Evolutionary conservation across 805 yeast genomes (phyloP), one percentile per base, ranked within the genome.

Genomic region (Metschnikowia lochheadii): DNA sequence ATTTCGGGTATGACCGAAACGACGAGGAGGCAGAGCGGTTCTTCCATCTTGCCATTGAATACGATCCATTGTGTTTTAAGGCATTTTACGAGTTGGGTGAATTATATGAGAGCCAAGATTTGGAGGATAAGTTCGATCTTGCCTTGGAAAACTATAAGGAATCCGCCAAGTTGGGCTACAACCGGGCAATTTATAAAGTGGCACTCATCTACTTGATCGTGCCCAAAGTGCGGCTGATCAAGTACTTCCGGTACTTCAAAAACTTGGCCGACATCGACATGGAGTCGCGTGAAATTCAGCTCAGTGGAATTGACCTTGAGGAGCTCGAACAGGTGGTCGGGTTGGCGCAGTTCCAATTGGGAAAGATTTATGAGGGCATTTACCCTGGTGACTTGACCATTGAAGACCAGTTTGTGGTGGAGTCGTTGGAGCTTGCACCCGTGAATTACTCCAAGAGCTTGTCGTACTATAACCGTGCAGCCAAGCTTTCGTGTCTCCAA

Each of bases 371-470:
- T 55, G 78, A 74, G 59, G 78, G 78, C 1, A 65, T 71, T 11
- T 74, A 73, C 54, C 77, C 78, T 5, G 76, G 76, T 4, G 76
- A 72, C 53, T 62, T 73, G 44, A 51, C 63, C 4, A 52, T 64
- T 5, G 72, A 70, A 2, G 73, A 69, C 53, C 69, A 62, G 31
- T 74, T 74, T 51, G 61, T 73, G 39, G 55, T 55, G 41, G 60
- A 63, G 43, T 63, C 72, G 2, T 57, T 72, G 39, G 68, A 69
- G 50, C 51, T 64, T 36, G 72, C 72, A 0, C 78, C 78, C 0
- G 75, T 74, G n/a, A 70, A 67, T 52, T 72, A 72, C 55, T 66
- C 74, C 29, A 72, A 71, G 57, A 68, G 74, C 45, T 65, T 74
- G 52, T 59, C 72, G 11, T 72, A 65, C 56, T 74, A 72, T 59